These are phyloP conservation scores for Diplodia mutila DNA, from an alignment of 2,329 filamentous ascomycete genomes.

Conservation along the genomic window DNA sequence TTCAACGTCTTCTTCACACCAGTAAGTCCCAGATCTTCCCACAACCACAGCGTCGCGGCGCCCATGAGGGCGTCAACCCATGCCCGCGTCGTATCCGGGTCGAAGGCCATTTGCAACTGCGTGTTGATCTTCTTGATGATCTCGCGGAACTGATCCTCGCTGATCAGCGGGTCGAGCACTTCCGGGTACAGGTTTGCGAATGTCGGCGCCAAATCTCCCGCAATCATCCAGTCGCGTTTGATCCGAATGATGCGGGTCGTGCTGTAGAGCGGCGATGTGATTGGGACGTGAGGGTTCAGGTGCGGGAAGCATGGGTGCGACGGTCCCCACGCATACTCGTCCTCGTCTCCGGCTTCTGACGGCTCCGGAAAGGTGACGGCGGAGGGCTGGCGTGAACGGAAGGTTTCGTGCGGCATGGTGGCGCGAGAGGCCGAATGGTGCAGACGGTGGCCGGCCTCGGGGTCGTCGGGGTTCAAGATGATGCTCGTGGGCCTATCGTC, in stretches of 20 bases:
- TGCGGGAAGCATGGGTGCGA: conserved; percentile 94
- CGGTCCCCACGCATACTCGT: conserved; percentile 86
- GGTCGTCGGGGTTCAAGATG: conserved; percentile 16
- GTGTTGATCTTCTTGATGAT: conserved; percentile 82
- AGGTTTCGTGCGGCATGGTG: conserved; percentile 19
- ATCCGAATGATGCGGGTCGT: conserved; percentile 90
- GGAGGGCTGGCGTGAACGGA: conserved; percentile 22
- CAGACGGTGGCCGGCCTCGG: conserved; percentile 25
- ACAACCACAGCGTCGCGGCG: conserved; percentile 86
- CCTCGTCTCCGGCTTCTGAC: conserved; percentile 50
- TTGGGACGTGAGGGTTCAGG: conserved; percentile 84
- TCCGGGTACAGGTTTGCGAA: conserved; percentile 97
- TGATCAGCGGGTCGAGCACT: conserved; percentile 83
- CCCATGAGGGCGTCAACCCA: conserved; percentile 80
- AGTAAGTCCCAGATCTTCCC: conserved; percentile 85
- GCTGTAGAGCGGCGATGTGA: conserved; percentile 72
- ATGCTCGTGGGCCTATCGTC: conserved; percentile 15
- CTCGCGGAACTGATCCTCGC: conserved; percentile 82
- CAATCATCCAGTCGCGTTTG: conserved; percentile 85
- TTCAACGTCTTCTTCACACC: conserved; percentile 72
- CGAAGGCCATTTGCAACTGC: conserved; percentile 75
- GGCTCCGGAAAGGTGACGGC: conserved; percentile 12
- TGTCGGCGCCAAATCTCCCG: conserved; percentile 86
- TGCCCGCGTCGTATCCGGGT: conserved; percentile 76
- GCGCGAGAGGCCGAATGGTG: conserved; percentile 25